These are phyloP conservation scores for Setaria viridis DNA, from an alignment of 202 grass and related monocot species.

Conservation along the genomic window DNA sequence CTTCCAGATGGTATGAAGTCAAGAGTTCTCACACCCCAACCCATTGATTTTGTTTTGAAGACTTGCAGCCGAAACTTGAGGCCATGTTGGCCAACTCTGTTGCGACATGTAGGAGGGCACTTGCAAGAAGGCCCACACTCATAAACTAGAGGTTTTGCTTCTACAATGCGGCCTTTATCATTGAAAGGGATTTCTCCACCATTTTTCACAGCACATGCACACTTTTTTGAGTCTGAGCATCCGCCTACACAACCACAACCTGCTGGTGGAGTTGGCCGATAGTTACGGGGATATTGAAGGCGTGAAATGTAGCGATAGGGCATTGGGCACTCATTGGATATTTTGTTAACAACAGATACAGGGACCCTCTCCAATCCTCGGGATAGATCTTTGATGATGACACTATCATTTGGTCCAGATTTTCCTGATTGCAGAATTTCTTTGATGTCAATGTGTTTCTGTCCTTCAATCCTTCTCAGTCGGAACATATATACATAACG, in stretches of 20 bases:
- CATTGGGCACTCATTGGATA: constrained; percentile 64
- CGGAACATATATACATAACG: constrained; percentile 63
- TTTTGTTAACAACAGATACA: constrained; percentile 72
- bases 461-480: constrained; percentile 70
- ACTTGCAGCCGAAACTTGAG: constrained; percentile 77
- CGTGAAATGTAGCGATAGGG: constrained; percentile 63
- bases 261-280: constrained; percentile 48
- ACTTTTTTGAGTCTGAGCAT: constrained; percentile 71
- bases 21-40: constrained; percentile 85
- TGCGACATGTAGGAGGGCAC: constrained; percentile 84
- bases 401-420: constrained; percentile 36
- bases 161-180: constrained; percentile 63
- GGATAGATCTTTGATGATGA: constrained; percentile 77
- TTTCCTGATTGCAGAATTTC: constrained; percentile 56
- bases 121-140: constrained; percentile 94
- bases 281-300: constrained; percentile 53
- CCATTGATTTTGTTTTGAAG: constrained; percentile 87
- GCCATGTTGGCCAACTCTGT: constrained; percentile 89
- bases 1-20: constrained; percentile 83
- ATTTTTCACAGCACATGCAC: constrained; percentile 89
- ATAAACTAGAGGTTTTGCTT: constrained; percentile 85
- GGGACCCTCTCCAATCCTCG: constrained; percentile 76
- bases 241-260: constrained; percentile 75
- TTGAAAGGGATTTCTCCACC: constrained; percentile 90
- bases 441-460: constrained; percentile 65